phyloP scores from a whole-genome alignment of 2,329 filamentous ascomycete species.

The Apiospora hydei region DNA sequence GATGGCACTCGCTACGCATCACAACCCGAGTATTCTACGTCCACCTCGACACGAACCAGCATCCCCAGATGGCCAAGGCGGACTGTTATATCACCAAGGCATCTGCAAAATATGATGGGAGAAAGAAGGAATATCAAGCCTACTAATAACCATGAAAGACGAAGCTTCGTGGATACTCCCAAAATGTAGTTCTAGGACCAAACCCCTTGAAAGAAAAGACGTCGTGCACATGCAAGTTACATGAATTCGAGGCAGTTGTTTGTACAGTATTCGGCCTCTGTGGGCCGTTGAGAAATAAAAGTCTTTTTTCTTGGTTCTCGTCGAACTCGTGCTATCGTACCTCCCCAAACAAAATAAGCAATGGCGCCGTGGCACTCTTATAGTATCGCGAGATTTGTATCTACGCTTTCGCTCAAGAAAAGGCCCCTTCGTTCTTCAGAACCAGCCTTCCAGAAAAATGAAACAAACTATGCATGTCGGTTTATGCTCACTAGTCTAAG shows the following conservation, averaged over 20 bases:
- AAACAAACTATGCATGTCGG: conserved; percentile 7
- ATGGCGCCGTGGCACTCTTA: not conserved
- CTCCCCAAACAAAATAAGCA: conserved; percentile 7
- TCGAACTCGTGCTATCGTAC: conserved; percentile 16
- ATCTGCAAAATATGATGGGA: not conserved
- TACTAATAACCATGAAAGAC: not conserved
- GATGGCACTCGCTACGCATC: not conserved
- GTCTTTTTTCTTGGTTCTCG: conserved; percentile 9
- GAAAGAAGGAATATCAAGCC: not conserved
- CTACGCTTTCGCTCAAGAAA: not conserved
- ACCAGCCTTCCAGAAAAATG: not conserved
- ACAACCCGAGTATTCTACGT: not conserved
- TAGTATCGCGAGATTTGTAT: not conserved
- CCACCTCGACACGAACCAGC: not conserved
- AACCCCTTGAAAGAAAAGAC: not conserved
- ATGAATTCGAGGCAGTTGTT: too few relatives aligned
- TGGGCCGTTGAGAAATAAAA: conserved; percentile 4
- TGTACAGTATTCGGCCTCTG: not conserved
- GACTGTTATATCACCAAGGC: too few relatives aligned
- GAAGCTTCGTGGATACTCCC: not conserved
- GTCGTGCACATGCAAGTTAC: not conserved
- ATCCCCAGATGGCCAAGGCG: not conserved
- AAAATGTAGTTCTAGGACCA: too few relatives aligned
- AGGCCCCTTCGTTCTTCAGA: not conserved
- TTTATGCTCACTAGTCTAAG: not conserved